Conservation (phyloP, 2,329 filamentous ascomycete genomes). For the Aspergillus sp. region DNA sequence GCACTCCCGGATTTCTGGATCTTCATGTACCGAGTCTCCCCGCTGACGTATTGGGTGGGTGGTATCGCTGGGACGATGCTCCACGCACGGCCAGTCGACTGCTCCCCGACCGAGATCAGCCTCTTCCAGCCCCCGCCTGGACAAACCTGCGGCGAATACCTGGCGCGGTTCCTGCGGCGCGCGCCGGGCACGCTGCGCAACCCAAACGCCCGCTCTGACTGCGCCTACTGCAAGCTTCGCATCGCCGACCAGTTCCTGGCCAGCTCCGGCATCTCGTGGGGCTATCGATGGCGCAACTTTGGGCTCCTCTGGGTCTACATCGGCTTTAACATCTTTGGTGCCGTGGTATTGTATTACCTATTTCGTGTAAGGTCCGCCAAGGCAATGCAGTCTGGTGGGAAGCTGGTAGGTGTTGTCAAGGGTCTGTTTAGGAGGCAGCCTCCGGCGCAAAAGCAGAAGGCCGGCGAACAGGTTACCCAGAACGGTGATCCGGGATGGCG, state of each 20-base stretch:
- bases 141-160: conserved; percentile 53
- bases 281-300: conserved; percentile 59
- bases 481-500: too few relatives aligned
- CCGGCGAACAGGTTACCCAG: too few relatives aligned
- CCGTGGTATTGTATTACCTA: conserved; percentile 47
- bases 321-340: conserved; percentile 48
- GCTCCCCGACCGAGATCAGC: conserved; percentile 60
- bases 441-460: too few relatives aligned
- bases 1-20: conserved; percentile 67
- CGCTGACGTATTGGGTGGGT: conserved; percentile 71
- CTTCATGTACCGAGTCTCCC: conserved; percentile 74
- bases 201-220: conserved; percentile 38
- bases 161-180: conserved; percentile 41
- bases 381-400: too few relatives aligned
- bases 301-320: conserved; percentile 54
- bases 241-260: conserved; percentile 35
- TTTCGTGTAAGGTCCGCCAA: conserved; percentile 31
- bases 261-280: conserved; percentile 44
- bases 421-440: too few relatives aligned
- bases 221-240: conserved; percentile 39
- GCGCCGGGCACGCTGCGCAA: conserved; percentile 50
- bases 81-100: conserved; percentile 56
- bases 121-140: conserved; percentile 52
- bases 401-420: too few relatives aligned
- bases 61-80: conserved; percentile 63